Evolutionary conservation across 1,284 basidiomycete species (phyloP), one percentile per base, ranked within the genome.

Genomic region (Cutaneotrichosporon sp.): DNA sequence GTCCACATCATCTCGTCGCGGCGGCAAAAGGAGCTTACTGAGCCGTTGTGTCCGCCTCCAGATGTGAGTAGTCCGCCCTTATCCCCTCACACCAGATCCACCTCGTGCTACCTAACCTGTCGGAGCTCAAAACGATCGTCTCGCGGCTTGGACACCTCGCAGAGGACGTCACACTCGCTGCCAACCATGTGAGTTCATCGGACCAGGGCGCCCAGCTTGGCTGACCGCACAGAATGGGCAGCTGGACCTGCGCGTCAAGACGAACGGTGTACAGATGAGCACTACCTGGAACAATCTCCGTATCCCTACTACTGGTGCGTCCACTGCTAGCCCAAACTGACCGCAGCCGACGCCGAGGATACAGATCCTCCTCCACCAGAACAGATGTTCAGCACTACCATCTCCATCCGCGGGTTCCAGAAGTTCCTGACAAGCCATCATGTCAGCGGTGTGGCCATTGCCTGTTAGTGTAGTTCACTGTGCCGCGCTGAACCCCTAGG

Each of bases 11-110:
- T 93, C 81, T 86, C 87, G 56, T 87, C 88, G 0, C 81, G 83
- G 0, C 89, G 94, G 63, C 87, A 91, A 16, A 86, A 85, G 21
- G 86, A 85, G 65, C 83, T 96, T 61, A 84, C 83, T 21, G 92
- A 96, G 76, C 93, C 92, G 0, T 77, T 91, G 69, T 95, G 92
- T 78, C 92, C 93, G 0, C 88, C 90, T 51, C 91, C 92, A 8
- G 90, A 96, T 73, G 93, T 93, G 70, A 64, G 86, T 76, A 68
- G 1, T 22, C 18, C 21, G 5, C 4, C 6, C 9, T 0, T 16
- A 26, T 7, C 11, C 21, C 34, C 53, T 57, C 10, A 62, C 13
- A 11, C 8, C 55, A 96, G 93, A 84, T 91, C 11, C 90, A 93
- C 70, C 87, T 96, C 58, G 81, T 93, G 4, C 82, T 95, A 0